Percentiles rank a stretch among this genome's conserved stretches.
These are phyloP conservation scores for Volvariella surrecta DNA, from an alignment of 1,284 basidiomycete species.

Conservation along the genomic window DNA sequence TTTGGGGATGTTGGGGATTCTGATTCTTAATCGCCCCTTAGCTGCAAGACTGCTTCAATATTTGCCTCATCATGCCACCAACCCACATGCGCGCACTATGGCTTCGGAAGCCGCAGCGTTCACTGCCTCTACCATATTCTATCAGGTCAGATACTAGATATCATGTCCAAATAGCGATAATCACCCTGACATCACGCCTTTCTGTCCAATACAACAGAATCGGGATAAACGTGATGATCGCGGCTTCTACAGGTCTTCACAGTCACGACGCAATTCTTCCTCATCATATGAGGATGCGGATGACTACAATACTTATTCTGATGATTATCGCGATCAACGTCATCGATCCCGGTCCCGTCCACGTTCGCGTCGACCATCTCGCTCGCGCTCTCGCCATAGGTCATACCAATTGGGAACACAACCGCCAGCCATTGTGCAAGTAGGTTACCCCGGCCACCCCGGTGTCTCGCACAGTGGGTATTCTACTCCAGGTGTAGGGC, in stretches of 20 bases:
- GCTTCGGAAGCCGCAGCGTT: conserved; percentile 49
- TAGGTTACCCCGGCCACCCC: background rate
- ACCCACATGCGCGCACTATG: conserved; percentile 33
- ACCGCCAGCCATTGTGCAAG: background rate
- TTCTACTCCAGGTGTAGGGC: background rate
- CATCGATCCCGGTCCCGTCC: conserved; percentile 24
- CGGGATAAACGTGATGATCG: conserved; percentile 21
- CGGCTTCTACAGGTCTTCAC: conserved; percentile 9
- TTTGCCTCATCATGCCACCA: conserved; percentile 26
- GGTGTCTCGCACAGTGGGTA: background rate
- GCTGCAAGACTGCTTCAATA: conserved; percentile 39
- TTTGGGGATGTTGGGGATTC: conserved; percentile 6
- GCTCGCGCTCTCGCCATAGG: conserved; percentile 21
- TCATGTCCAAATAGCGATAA: background rate
- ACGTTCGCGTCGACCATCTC: conserved; percentile 20
- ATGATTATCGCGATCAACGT: conserved; percentile 20
- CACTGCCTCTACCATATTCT: conserved; percentile 44
- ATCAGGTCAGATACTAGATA: conserved; percentile 21
- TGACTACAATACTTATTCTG: conserved; percentile 3
- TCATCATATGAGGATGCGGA: conserved; percentile 10
- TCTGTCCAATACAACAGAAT: conserved; percentile 18
- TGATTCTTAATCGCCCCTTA: conserved; percentile 10
- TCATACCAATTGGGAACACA: conserved; percentile 17
- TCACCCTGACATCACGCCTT: background rate
- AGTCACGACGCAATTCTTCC: conserved; percentile 9